Evolutionary conservation across 345 rosid genomes (phyloP).

Genomic region (Eucalyptus pauciflora): DNA sequence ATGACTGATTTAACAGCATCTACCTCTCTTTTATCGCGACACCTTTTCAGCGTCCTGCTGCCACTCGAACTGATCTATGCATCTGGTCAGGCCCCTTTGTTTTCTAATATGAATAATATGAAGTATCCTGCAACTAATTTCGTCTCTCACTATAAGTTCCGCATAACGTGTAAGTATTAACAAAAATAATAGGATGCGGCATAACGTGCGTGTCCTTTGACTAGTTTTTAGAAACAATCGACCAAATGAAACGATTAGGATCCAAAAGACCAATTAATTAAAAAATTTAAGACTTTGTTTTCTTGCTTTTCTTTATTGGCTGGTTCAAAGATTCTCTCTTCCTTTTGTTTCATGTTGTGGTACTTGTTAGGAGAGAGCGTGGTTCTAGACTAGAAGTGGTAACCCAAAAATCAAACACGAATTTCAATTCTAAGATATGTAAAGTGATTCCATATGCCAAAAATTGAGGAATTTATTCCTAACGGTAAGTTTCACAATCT

Average conservation of each 20-base stretch:
- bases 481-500: fast-evolving
- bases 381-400: too few species aligned
- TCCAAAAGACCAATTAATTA: neutral
- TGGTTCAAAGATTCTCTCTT: neutral
- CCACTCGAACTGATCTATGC: neutral
- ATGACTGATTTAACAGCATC: neutral
- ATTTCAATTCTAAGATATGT: too few species aligned
- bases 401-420: too few species aligned
- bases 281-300: neutral
- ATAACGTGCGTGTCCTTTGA: neutral
- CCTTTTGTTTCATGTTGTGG: neutral
- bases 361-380: neutral
- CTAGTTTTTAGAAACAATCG: neutral
- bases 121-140: neutral
- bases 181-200: neutral
- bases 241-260: neutral
- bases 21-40: neutral
- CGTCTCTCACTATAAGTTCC: neutral
- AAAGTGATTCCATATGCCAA: fast-evolving
- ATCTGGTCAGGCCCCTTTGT: neutral
- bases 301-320: neutral
- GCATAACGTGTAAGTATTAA: neutral
- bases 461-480: too few species aligned
- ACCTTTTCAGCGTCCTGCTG: neutral
- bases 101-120: neutral